Evolutionary conservation across 768 basidiomycete genomes (phyloP), one percentile per base, ranked within the genome.

Genomic region (Suillus occidentalis): DNA sequence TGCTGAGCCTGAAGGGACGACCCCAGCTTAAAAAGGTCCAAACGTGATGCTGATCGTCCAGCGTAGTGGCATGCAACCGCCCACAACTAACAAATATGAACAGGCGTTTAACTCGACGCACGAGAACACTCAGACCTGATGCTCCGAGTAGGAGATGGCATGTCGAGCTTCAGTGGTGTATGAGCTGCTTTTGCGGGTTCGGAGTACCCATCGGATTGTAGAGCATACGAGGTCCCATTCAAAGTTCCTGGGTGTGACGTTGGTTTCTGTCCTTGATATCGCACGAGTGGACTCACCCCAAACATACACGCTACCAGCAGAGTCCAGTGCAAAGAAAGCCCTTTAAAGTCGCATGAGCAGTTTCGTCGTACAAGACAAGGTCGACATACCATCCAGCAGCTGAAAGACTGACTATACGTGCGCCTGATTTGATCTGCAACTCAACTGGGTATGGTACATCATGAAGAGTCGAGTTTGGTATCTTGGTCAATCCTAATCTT

Each of bases 321-420:
- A 87, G 74, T 95, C 91, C 47, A 96, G 77, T 2, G 92, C 93
- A 71, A 94, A 90, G 76, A 94, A 96, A 39, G 89, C 92, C 92
- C 92, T 95, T 37, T 25, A 42, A 18, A 59, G 10, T 20, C 28
- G 61, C 49, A 57, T 40, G 36, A n/a, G 40, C 31, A 40, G 47
- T 37, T 10, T 49, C 63, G 62, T 31, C 60, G 66, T 40, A 45
- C 58, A 28, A 56, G 50, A 59, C 39, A 47, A 45, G 6, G 53
- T 62, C 60, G 34, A 77, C 87, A 67, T 71, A 92, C 94, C 91
- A 94, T 72, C 95, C 95, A 22, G 92, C 89, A 0, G 94, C 91
- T 47, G 86, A 84, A 49, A 96, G 79, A 65, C 80, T 85, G 45
- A 95, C 91, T 63, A 95, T 84, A 14, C 86, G 84, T 20, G 79